Evolutionary conservation across 73 alveolate species (phyloP).

Genomic region (Uronychia binucleata): DNA sequence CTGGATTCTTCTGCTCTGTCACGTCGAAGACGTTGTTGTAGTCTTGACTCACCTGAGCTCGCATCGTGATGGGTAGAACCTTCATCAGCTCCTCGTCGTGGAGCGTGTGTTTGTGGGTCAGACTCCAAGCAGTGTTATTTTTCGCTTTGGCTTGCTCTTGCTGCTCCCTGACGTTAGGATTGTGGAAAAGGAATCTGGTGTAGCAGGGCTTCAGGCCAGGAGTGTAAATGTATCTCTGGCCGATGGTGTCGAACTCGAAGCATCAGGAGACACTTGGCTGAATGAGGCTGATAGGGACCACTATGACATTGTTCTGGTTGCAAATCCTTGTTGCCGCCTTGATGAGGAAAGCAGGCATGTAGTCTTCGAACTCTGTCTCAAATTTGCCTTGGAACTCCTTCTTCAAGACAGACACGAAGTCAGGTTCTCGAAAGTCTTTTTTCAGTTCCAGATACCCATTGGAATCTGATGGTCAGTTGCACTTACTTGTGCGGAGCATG

Average conservation of each 20-base stretch:
- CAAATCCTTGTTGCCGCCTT: not conserved
- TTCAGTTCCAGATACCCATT: not conserved
- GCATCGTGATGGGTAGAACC: not conserved
- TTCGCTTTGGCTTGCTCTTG: constrained; percentile 1
- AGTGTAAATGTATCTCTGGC: constrained; percentile 24
- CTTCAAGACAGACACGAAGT: not conserved
- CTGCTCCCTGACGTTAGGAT: constrained; percentile 4
- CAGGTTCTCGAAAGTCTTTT: constrained; percentile 9
- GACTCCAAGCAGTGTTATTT: constrained; percentile 9
- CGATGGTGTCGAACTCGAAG: constrained; percentile 7
- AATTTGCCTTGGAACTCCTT: not conserved
- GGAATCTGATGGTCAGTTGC: not conserved
- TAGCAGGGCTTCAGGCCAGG: constrained; percentile 41
- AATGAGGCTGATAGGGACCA: not conserved
- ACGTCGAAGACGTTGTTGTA: not conserved
- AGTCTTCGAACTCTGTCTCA: not conserved
- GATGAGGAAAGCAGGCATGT: not conserved
- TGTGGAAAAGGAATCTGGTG: constrained; percentile 33
- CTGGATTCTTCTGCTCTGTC: not conserved
- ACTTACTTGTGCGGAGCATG: constrained; percentile 2
- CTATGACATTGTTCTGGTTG: not conserved
- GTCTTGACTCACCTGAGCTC: constrained; percentile 12
- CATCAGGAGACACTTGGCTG: not conserved
- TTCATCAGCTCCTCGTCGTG: not conserved
- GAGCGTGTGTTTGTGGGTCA: constrained; percentile 2